Conservation (phyloP, 2,329 filamentous ascomycete species). For the Colletotrichum sp. region DNA sequence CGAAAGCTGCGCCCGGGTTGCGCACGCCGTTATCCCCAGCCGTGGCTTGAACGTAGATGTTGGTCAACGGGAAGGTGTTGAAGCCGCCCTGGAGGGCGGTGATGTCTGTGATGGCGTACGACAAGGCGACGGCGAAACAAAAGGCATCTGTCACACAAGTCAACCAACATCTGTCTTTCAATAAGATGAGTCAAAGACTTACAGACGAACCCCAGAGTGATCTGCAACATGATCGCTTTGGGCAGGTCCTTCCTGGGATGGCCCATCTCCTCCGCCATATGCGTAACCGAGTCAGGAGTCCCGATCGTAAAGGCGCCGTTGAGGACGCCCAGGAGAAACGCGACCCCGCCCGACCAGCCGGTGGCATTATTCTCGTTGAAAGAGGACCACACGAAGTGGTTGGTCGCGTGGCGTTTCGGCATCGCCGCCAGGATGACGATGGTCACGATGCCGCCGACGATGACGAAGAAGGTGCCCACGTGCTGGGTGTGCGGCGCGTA, state of each 20-base stretch:
- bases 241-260: conserved; percentile 53
- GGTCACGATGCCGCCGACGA: conserved; percentile 56
- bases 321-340: conserved; percentile 68
- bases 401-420: conserved; percentile 56
- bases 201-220: conserved; percentile 48
- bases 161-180: not conserved
- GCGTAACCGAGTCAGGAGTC: conserved; percentile 67
- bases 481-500: conserved; percentile 58
- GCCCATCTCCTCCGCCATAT: conserved; percentile 66
- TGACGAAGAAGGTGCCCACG: conserved; percentile 60
- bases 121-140: conserved; percentile 52
- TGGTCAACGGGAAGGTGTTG: conserved; percentile 65
- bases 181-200: conserved; percentile 36
- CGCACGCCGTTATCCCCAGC: conserved; percentile 43
- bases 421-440: conserved; percentile 59
- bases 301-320: conserved; percentile 72
- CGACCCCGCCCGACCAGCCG: conserved; percentile 64
- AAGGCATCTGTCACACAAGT: conserved; percentile 50
- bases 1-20: conserved; percentile 60
- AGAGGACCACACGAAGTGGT: conserved; percentile 58
- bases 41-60: conserved; percentile 66
- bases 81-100: conserved; percentile 53
- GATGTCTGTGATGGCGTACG: conserved; percentile 63
- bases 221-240: conserved; percentile 53
- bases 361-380: conserved; percentile 52